phyloP scores from a whole-genome alignment of 495 filamentous ascomycete species.

The Lichenothelia convexa region DNA sequence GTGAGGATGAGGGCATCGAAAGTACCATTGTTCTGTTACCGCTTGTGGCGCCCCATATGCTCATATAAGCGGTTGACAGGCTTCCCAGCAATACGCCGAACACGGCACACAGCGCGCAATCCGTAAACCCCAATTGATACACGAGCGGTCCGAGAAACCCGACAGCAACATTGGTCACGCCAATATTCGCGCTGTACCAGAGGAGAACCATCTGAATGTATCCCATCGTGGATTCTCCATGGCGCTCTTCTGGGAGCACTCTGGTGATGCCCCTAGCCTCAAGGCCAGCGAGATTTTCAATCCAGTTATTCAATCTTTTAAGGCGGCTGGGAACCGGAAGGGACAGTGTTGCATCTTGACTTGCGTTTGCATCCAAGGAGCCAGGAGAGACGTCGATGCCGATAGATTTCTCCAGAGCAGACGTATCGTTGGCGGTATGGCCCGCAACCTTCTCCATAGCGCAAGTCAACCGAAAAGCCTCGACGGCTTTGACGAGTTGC shows the following conservation, averaged over 20 bases:
- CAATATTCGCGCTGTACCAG: conserved; percentile 9
- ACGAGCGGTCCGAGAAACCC: conserved; percentile 7
- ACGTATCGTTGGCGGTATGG: too few species aligned
- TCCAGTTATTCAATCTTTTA: conserved; percentile 2
- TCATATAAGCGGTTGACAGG: conserved; percentile 4
- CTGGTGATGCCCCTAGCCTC: conserved; percentile 11
- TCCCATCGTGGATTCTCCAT: conserved; percentile 8
- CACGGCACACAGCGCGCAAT: conserved; percentile 1
- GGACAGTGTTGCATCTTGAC: too few species aligned
- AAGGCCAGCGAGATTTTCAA: conserved; percentile 7
- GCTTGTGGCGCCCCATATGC: conserved; percentile 2
- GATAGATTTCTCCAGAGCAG: not conserved
- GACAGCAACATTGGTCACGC: conserved; percentile 7
- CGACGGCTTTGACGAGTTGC: too few species aligned
- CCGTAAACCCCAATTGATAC: not conserved
- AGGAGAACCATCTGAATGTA: conserved; percentile 13
- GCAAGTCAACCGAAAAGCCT: too few species aligned
- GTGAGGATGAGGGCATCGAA: too few species aligned
- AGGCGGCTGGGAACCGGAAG: not conserved
- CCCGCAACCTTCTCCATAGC: too few species aligned
- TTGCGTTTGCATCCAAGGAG: not conserved
- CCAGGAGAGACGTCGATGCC: not conserved
- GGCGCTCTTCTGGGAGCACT: conserved; percentile 7
- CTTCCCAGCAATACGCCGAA: conserved; percentile 5
- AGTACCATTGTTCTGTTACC: conserved; percentile 5